Evolutionary conservation across 2,329 filamentous ascomycete species (phyloP).

Genomic region (Thermothelomyces thermophilus): DNA sequence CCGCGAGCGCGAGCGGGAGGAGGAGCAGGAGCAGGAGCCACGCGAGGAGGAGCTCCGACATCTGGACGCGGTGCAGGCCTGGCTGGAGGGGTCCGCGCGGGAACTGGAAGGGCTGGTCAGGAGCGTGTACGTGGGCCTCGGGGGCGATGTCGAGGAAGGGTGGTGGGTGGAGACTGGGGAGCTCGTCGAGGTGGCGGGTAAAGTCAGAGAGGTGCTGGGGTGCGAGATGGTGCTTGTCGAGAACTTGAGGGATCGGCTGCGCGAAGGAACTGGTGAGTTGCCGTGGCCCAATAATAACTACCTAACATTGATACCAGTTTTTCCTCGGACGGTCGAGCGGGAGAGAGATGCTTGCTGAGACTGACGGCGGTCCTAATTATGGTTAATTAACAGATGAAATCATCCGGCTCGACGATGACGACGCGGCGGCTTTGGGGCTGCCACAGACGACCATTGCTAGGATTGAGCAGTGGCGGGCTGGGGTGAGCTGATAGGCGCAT

Average conservation of each 20-base stretch:
- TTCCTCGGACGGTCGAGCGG: no score
- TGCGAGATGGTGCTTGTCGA: slow-evolving; percentile 3
- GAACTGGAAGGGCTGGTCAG: slow-evolving; percentile 2
- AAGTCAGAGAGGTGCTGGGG: slow-evolving; percentile 1
- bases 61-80: slow-evolving; percentile 10
- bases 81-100: slow-evolving; percentile 1
- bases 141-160: slow-evolving; percentile 8
- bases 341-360: no score
- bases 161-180: slow-evolving; percentile 1
- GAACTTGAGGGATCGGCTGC: slow-evolving; percentile 1
- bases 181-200: background rate
- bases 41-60: background rate
- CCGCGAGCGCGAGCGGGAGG: background rate
- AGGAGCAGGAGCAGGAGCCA: background rate
- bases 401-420: slow-evolving; percentile 8
- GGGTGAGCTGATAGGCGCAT: background rate
- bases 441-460: slow-evolving; percentile 3
- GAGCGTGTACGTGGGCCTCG: slow-evolving; percentile 6
- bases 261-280: slow-evolving; percentile 2
- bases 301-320: no score
- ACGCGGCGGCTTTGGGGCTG: slow-evolving; percentile 9
- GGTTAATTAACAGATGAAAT: background rate
- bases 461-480: slow-evolving; percentile 13
- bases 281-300: no score
- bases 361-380: no score